Base-by-base conservation (phyloP, 805 yeast genomes). In the Nakazawaea siamensis region DNA sequence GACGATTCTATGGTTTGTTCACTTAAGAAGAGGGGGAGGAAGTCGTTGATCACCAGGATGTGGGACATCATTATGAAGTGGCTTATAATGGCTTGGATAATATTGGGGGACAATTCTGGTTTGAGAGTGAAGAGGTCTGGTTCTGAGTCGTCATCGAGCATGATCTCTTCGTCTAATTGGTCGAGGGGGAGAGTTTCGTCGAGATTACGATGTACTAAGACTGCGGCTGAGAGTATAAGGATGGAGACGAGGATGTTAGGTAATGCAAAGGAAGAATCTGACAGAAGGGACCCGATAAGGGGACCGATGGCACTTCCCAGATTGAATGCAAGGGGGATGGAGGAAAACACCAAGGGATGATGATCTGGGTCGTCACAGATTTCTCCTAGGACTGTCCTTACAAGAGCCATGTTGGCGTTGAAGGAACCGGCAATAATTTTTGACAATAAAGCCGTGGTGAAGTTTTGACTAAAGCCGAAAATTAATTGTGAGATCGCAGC, bases 291-390 rank as follows among this genome's bases (percentile, higher is more conserved):
- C 14, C 60, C 69, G 58, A 62, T 59, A 47, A 73, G 55, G 1
- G 83, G 82, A 2, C 84, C 84, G 15, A 76, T 47, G 13, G 76
- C 66, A 18, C 70, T 56, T 3, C 84, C 84, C 18, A 75, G 43
- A 46, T 76, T 76, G 65, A 70, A 77, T 12, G 76, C 54, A 27
- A 77, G 50, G 0, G 84, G 82, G 54, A 77, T 61, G 4, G 74
- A 68, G 20, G 76, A 64, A 46, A 77, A 77, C 1, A 81, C 82
- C 8, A 73, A 37, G 5, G 80, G 76, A 50, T 76, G 82, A 46
- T 76, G 81, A 24, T 59, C 59, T 34, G 73, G 60, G 37, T 76
- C 71, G 5, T 55, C 52, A 6, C 79, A 77, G 15, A 74, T 52
- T 47, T 77, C 85, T 2, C 82, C 84, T 29, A 77, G 60, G 29